Conservation (phyloP, 306 rosid genomes). For the Abrus pulchellus region DNA sequence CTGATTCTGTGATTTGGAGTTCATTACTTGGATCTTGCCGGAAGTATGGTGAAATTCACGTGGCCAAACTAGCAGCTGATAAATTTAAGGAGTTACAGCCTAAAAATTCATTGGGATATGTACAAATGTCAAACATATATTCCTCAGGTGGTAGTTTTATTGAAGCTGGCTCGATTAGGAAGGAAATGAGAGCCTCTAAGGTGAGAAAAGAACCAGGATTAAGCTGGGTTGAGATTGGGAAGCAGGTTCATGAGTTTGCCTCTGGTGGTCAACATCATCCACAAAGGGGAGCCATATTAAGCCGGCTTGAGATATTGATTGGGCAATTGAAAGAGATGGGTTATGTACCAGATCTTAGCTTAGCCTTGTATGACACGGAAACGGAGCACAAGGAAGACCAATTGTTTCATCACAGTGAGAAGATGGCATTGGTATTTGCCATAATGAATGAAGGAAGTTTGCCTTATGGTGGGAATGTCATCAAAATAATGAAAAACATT, state of each 20-base stretch:
- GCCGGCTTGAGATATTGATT: constrained; percentile 66
- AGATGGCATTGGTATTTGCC: constrained; percentile 83
- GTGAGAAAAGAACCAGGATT: constrained; percentile 91
- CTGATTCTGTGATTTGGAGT: constrained; percentile 94
- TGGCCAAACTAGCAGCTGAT: constrained; percentile 82
- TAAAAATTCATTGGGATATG: constrained; percentile 71
- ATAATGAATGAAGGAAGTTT: constrained; percentile 66
- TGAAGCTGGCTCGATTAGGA: constrained; percentile 74
- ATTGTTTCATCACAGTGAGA: constrained; percentile 84
- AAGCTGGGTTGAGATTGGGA: constrained; percentile 86
- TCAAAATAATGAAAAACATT: constrained; percentile 89
- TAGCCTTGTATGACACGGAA: constrained; percentile 75
- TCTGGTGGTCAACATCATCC: constrained; percentile 80
- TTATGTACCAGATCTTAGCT: constrained; percentile 76
- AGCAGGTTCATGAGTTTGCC: constrained; percentile 81
- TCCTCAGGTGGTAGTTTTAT: constrained; percentile 66
- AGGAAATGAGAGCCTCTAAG: constrained; percentile 73
- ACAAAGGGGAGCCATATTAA: constrained; percentile 56
- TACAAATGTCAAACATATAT: constrained; percentile 87
- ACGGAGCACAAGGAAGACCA: constrained; percentile 88
- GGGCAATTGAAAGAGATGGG: constrained; percentile 79
- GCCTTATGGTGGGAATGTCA: constrained; percentile 46
- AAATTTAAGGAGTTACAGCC: constrained; percentile 77
- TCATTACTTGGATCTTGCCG: constrained; percentile 88
- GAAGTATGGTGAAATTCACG: constrained; percentile 71